These are phyloP conservation scores for Amylocystis lapponica DNA, from an alignment of 768 basidiomycete genomes.

Conservation along the genomic window DNA sequence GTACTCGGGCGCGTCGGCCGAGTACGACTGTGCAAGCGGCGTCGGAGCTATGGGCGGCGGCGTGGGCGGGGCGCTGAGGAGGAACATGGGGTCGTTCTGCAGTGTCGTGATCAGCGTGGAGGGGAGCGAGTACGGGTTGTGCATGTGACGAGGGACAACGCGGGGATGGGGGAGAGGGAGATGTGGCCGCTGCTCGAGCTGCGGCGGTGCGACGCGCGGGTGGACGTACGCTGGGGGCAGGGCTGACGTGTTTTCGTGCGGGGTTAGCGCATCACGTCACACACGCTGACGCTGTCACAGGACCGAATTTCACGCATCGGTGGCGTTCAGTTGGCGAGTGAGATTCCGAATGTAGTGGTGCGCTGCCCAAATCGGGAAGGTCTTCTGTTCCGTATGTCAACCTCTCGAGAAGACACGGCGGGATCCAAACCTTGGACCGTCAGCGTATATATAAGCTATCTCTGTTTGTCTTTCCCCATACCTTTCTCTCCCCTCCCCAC, in stretches of 20 bases:
- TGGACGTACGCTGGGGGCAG: too few relatives aligned
- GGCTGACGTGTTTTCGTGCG: too few relatives aligned
- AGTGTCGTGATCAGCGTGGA: constrained; percentile 41
- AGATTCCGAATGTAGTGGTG: constrained; percentile 1
- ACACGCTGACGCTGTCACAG: too few relatives aligned
- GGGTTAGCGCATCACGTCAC: too few relatives aligned
- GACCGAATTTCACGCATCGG: too few relatives aligned
- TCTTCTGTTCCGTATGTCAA: constrained; percentile 1
- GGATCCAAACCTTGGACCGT: constrained; percentile 13
- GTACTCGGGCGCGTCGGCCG: constrained; percentile 23
- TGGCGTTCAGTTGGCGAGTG: too few relatives aligned
- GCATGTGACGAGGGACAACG: constrained; percentile 33
- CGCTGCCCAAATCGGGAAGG: constrained; percentile 3
- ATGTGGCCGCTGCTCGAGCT: constrained; percentile 21
- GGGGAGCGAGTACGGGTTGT: too few relatives aligned
- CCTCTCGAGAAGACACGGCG: constrained; percentile 20
- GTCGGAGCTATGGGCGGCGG: constrained; percentile 10
- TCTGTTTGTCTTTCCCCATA: not conserved
- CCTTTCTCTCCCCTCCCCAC: constrained; percentile 12
- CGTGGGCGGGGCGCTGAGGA: constrained; percentile 38
- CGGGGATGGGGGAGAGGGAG: constrained; percentile 38
- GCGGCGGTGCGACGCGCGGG: constrained; percentile 18
- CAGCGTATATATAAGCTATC: constrained; percentile 14
- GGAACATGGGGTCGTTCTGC: constrained; percentile 55
- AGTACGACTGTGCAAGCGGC: too few relatives aligned